phyloP scores from a whole-genome alignment of 2,329 filamentous ascomycete genomes.

The Fusarium sp. region DNA sequence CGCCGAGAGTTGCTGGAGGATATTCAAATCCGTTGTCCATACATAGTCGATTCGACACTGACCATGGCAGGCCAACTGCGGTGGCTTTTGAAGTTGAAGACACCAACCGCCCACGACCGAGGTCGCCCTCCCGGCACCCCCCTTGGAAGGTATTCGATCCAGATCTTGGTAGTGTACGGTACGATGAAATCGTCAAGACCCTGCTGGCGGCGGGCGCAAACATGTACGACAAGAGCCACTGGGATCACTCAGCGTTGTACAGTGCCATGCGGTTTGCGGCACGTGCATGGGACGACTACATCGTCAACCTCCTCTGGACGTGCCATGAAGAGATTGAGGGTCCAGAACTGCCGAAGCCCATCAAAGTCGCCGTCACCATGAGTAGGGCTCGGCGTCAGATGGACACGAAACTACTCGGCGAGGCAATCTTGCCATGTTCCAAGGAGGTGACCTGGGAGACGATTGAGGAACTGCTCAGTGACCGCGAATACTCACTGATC shows the following conservation, averaged over 20 bases:
- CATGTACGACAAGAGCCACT: not conserved
- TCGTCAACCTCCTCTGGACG: conserved; percentile 11
- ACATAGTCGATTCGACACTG: not conserved
- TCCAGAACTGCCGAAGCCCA: not conserved
- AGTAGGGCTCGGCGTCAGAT: conserved; percentile 20
- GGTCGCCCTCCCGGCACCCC: not conserved
- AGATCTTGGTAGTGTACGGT: conserved; percentile 3
- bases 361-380: not conserved
- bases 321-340: conserved; percentile 6
- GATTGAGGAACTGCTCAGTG: conserved; percentile 4
- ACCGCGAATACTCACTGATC: conserved; percentile 24
- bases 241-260: not conserved
- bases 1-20: not conserved
- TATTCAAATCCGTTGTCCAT: not conserved
- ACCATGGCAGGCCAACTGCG: not conserved
- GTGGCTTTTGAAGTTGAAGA: conserved; percentile 8
- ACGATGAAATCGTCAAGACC: conserved; percentile 23
- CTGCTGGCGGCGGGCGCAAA: conserved; percentile 22
- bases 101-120: not conserved
- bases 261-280: conserved; percentile 26
- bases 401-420: conserved; percentile 11
- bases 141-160: not conserved
- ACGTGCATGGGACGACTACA: conserved; percentile 19
- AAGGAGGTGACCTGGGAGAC: conserved; percentile 12
- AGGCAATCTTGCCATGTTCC: not conserved